Percentiles rank a stretch among this genome's conserved stretches.
Conservation (phyloP, 495 filamentous ascomycete genomes). For the Talaromyces nanjingensis region DNA sequence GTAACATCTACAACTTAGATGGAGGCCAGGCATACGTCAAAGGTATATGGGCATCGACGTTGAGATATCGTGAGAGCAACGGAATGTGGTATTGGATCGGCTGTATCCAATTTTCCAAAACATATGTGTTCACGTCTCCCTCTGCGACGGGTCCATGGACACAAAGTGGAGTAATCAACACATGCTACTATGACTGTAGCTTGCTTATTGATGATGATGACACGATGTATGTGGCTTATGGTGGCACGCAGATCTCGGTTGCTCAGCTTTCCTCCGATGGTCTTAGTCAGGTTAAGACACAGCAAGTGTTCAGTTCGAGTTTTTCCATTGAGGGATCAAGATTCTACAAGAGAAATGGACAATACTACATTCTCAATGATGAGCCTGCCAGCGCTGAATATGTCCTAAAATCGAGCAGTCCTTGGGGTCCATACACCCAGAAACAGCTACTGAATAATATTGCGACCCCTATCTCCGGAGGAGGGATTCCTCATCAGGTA, state of each 20-base stretch:
- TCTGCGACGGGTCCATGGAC: constrained; percentile 34
- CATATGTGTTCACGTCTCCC: constrained; percentile 44
- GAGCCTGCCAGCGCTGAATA: constrained; percentile 36
- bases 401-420: constrained; percentile 40
- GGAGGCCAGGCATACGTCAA: constrained; percentile 41
- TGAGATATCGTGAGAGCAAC: constrained; percentile 40
- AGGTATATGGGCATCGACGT: constrained; percentile 49
- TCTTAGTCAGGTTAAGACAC: constrained; percentile 31
- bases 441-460: constrained; percentile 29
- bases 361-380: constrained; percentile 48
- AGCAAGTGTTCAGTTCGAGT: constrained; percentile 32
- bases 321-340: constrained; percentile 45
- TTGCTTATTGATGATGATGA: constrained; percentile 49
- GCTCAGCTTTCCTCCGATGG: constrained; percentile 44
- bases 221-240: constrained; percentile 51
- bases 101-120: constrained; percentile 40
- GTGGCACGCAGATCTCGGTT: constrained; percentile 38
- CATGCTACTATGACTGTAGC: constrained; percentile 54
- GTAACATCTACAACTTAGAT: constrained; percentile 38
- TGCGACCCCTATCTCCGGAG: constrained; percentile 31
- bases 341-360: constrained; percentile 48
- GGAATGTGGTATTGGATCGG: constrained; percentile 51
- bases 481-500: constrained; percentile 40
- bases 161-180: constrained; percentile 20
- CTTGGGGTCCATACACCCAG: constrained; percentile 38